Conservation (phyloP, 345 rosid species). For the Salix viminalis region DNA sequence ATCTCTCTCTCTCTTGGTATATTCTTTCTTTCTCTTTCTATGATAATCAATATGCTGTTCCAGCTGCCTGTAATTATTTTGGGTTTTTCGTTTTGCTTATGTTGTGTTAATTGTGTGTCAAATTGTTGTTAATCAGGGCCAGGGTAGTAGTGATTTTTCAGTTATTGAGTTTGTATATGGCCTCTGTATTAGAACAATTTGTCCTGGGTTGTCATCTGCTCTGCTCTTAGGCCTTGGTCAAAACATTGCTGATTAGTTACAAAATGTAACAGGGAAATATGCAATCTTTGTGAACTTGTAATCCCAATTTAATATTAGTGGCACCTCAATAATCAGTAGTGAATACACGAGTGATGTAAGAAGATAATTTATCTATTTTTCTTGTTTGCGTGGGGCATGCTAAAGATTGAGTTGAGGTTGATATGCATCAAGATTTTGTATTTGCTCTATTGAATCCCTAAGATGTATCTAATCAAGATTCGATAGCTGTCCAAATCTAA, state of each 20-base stretch:
- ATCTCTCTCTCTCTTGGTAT: constrained; percentile 80
- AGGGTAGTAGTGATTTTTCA: neutral
- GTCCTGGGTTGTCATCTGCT: neutral
- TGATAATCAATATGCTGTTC: neutral
- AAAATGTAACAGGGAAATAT: neutral
- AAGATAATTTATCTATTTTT: neutral
- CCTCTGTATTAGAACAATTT: neutral
- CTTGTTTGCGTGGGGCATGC: neutral
- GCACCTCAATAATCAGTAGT: neutral
- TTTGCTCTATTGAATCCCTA: neutral
- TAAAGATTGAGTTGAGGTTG: neutral
- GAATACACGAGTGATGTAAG: neutral
- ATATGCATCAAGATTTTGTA: neutral
- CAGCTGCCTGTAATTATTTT: neutral
- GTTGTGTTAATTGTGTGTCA: neutral
- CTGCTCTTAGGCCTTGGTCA: neutral
- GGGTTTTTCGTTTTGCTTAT: neutral
- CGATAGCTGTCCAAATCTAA: neutral
- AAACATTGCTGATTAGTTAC: neutral
- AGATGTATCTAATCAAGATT: neutral
- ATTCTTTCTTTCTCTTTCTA: neutral
- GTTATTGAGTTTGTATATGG: neutral
- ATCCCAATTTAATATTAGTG: neutral
- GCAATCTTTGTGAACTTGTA: neutral
- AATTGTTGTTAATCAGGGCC: neutral